Conservation (phyloP, 169 alveolate species). For the Plasmodium relictum region DNA sequence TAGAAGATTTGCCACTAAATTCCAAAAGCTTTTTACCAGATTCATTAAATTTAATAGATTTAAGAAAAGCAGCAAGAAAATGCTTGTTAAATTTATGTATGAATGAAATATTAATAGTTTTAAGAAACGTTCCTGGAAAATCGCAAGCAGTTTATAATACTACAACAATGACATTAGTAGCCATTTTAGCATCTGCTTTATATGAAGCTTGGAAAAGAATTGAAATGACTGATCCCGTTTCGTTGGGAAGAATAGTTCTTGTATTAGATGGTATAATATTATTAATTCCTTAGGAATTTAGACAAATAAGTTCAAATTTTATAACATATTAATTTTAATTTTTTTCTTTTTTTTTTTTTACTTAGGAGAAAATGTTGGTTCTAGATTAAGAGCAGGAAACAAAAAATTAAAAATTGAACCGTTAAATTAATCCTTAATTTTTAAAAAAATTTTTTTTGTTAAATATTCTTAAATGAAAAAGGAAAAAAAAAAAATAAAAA, state of each 20-base stretch:
- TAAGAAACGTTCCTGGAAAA: slow-evolving; percentile 91
- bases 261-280: slow-evolving; percentile 84
- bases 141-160: slow-evolving; percentile 89
- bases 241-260: slow-evolving; percentile 88
- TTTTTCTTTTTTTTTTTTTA: slow-evolving; percentile 1
- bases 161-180: slow-evolving; percentile 87
- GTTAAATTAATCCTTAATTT: slow-evolving; percentile 77
- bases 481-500: background rate
- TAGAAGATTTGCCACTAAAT: slow-evolving; percentile 87
- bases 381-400: slow-evolving; percentile 90
- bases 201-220: slow-evolving; percentile 92
- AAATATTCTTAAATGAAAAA: background rate
- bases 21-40: slow-evolving; percentile 53
- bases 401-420: slow-evolving; percentile 90
- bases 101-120: slow-evolving; percentile 85
- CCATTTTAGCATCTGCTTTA: slow-evolving; percentile 90
- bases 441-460: background rate
- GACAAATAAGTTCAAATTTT: too few relatives aligned
- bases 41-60: slow-evolving; percentile 35
- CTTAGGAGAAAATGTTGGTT: slow-evolving; percentile 90
- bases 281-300: background rate
- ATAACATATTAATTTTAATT: background rate
- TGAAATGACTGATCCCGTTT: slow-evolving; percentile 86
- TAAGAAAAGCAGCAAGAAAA: slow-evolving; percentile 82
- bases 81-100: slow-evolving; percentile 86